Base-by-base conservation (phyloP, 768 basidiomycete species). In the Leccinum broughii region DNA sequence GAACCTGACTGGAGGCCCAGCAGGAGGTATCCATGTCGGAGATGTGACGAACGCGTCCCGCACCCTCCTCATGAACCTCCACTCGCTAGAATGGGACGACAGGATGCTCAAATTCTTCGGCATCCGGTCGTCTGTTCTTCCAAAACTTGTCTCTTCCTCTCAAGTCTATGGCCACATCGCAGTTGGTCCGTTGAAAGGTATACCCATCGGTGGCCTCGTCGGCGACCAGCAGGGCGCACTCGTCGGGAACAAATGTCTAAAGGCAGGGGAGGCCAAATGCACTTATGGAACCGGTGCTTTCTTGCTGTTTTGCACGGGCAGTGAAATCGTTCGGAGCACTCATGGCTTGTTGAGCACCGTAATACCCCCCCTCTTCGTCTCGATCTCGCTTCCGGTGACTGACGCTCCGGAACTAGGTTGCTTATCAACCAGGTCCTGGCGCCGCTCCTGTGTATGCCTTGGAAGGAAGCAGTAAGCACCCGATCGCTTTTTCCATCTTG, bases 201-300 rank as follows among this genome's bases (percentile, higher is more conserved):
- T 94, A 11, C 89, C 89, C 9, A 92, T 99, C 56, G 95, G 88
- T 39, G 96, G 96, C 22, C 85, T 98, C 51, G 87, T 96, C 8
- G 97, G 97, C n/a, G 97, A 99, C 72, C 97, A 99, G 77, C 97
- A 99, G 73, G 97, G 91, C 6, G 96, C 96, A 24, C 78, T 99
- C 24, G 86, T 98, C 54, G 97, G 96, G 0, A 98, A 99, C 79
- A 98, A 97, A 74, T 98, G 97, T 70, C 74, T 99, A 56, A 79
- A 70, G n/a, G 81, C 84, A 64, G 96, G 96, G 17, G 91, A 98
- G 72, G 96, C 95, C 3, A 99, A 99, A 77, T 97, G 95, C 76
- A 99, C 97, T 4, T 99, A 96, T 67, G 96, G 96, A 26, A 98
- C 96, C 2, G 96, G 97, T 32, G 94, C 94, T 39, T 99, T 99